Base-by-base conservation (phyloP, 345 rosid genomes). In the Syzygium jambos region DNA sequence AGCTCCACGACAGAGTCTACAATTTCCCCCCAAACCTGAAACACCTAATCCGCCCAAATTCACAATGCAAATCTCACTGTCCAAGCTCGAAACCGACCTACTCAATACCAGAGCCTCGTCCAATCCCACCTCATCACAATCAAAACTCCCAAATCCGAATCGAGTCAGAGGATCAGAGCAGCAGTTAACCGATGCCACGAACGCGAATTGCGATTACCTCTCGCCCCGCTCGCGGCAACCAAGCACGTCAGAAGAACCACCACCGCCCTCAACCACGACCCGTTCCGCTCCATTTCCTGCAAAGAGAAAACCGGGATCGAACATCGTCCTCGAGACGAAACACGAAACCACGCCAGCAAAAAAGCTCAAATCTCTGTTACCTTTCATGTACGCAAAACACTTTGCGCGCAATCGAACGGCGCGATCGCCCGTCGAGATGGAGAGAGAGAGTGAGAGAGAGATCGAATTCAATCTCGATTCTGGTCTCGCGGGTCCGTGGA, bases 161-260 rank as follows among this genome's bases (percentile, higher is more conserved):
- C 17, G 19, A 53, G 22, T 65, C 25, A 11, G 46, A 73, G 46
- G 19, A 68, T 17, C 46, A 17, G 78, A 68, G 78, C 78, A 68
- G 25, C 46, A 43, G 7, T 43, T 17, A 9, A 30, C 43, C 9
- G 78, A 68, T 34, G 6, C 23, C 23, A 34, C 3, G 78, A 30
- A 38, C 14, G 23, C 25, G 25, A 52, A 86, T 1, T 21, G 30
- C 52, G 46, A 52, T 61, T 38, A 87, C 89, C 89, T 63, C 89
- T 63, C 51, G 86, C 68, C 68, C 86, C 84, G 2, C 27, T 19
- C 3, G 84, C 86, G 34, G 68, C 86, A 55, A 87, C 16, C 61
- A 87, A 51, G 86, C 89, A 84, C 3, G 57, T n/a, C 83, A 87
- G 51, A 29, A 87, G 51, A 29, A 73, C 82, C 34, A 86, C 89